A percentile compares a stretch with the other conserved stretches of the same genome.
phyloP scores from a whole-genome alignment of 495 filamentous ascomycete species.

The Aspergillus wentii region DNA sequence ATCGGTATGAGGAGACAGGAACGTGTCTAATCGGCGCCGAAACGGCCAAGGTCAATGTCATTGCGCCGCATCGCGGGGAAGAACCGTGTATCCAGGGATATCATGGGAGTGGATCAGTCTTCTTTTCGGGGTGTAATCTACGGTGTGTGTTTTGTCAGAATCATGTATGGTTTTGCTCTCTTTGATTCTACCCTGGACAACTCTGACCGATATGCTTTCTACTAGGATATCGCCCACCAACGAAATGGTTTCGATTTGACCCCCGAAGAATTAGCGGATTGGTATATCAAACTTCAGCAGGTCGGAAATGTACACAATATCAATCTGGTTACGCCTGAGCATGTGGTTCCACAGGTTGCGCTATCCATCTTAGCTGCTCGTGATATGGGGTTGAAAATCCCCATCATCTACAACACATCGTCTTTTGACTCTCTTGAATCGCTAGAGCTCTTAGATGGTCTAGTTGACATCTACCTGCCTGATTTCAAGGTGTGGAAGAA shows the following conservation, averaged over 20 bases:
- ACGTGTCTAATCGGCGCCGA: constrained; percentile 66
- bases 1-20: constrained; percentile 68
- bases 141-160: constrained; percentile 83
- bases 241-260: constrained; percentile 70
- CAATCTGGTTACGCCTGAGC: constrained; percentile 73
- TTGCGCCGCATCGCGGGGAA: constrained; percentile 56
- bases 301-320: constrained; percentile 72
- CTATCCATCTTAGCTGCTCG: constrained; percentile 63
- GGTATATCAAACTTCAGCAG: constrained; percentile 69
- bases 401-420: constrained; percentile 76
- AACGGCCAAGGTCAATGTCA: constrained; percentile 67
- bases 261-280: constrained; percentile 67
- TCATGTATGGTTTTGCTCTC: constrained; percentile 32
- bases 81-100: constrained; percentile 76
- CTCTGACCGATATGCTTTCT: constrained; percentile 1
- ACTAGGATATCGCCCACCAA: constrained; percentile 64
- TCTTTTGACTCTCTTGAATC: constrained; percentile 68
- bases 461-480: constrained; percentile 74
- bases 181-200: too few species aligned
- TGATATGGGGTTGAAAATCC: constrained; percentile 59
- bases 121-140: constrained; percentile 71
- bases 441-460: constrained; percentile 61
- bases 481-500: constrained; percentile 75
- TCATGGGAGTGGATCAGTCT: constrained; percentile 68
- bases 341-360: constrained; percentile 73